Conservation (phyloP, 257 asterid genomes). For the Nicotiana otophora region DNA sequence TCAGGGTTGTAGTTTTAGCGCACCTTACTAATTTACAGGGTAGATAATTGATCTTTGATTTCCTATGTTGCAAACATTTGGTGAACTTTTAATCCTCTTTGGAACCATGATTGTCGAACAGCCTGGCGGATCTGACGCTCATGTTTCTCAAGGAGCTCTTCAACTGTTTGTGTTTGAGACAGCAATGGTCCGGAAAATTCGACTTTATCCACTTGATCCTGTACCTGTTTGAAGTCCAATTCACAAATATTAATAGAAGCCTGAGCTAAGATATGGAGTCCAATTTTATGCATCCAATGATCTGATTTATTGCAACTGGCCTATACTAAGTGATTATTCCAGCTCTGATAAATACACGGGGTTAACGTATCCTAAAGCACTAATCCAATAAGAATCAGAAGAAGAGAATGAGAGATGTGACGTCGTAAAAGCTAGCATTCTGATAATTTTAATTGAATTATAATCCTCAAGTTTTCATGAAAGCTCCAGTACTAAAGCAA, state of each 20-base stretch:
- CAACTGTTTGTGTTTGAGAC: slow-evolving; percentile 60
- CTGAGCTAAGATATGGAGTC: background rate
- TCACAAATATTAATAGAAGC: slow-evolving; percentile 1
- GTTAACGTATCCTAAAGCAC: background rate
- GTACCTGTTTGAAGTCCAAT: slow-evolving; percentile 44
- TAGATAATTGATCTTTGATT: background rate
- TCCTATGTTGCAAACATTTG: background rate
- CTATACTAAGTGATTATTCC: background rate
- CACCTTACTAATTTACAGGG: too few species aligned
- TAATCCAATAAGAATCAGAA: background rate
- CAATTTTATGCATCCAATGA: background rate
- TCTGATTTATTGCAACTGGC: background rate
- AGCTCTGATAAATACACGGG: background rate
- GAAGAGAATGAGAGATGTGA: too few species aligned
- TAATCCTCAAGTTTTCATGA: too few species aligned
- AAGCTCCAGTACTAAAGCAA: too few species aligned
- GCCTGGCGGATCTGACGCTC: slow-evolving; percentile 89
- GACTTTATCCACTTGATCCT: slow-evolving; percentile 76
- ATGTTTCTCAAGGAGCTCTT: slow-evolving; percentile 73
- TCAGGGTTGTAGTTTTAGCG: too few species aligned
- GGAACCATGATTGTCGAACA: slow-evolving; percentile 90
- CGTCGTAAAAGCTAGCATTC: too few species aligned
- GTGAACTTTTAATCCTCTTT: slow-evolving; percentile 41
- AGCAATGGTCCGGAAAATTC: slow-evolving; percentile 89
- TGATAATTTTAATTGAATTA: too few species aligned